Conservation (phyloP, 2,329 filamentous ascomycete genomes). For the Xylaria sp. region DNA sequence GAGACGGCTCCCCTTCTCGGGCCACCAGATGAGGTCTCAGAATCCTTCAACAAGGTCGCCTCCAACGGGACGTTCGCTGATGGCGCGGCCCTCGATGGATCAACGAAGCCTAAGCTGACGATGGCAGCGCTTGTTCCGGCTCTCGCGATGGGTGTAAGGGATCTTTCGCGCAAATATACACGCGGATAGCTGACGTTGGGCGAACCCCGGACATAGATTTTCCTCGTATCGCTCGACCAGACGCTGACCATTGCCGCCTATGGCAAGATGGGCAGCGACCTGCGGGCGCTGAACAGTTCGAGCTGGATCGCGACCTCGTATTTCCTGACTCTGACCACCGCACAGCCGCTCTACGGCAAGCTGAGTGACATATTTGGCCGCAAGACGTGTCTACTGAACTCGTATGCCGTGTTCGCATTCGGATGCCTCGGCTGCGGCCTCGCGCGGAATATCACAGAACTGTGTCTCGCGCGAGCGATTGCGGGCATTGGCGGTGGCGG, state of each 20-base stretch:
- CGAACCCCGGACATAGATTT: constrained; percentile 48
- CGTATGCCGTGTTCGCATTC: constrained; percentile 42
- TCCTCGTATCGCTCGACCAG: constrained; percentile 68
- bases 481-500: constrained; percentile 39
- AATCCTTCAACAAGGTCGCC: constrained; percentile 9
- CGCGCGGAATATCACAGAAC: constrained; percentile 35
- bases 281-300: constrained; percentile 67
- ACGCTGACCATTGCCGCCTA: constrained; percentile 75
- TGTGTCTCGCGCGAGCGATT: constrained; percentile 36
- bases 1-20: constrained; percentile 28
- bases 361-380: constrained; percentile 46
- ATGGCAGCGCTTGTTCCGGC: constrained; percentile 28
- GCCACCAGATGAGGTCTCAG: constrained; percentile 13
- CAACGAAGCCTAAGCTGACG: constrained; percentile 25
- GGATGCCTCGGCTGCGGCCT: constrained; percentile 44
- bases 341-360: constrained; percentile 45
- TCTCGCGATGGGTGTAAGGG: constrained; percentile 26
- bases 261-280: constrained; percentile 68
- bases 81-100: constrained; percentile 12
- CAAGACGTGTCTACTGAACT: constrained; percentile 34
- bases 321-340: constrained; percentile 34
- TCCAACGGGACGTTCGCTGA: constrained; percentile 22
- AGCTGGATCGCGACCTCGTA: constrained; percentile 38
- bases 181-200: background rate
- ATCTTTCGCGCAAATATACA: background rate